Conservation (phyloP, 2,329 filamentous ascomycete genomes). For the Mycosphaerella sp. region DNA sequence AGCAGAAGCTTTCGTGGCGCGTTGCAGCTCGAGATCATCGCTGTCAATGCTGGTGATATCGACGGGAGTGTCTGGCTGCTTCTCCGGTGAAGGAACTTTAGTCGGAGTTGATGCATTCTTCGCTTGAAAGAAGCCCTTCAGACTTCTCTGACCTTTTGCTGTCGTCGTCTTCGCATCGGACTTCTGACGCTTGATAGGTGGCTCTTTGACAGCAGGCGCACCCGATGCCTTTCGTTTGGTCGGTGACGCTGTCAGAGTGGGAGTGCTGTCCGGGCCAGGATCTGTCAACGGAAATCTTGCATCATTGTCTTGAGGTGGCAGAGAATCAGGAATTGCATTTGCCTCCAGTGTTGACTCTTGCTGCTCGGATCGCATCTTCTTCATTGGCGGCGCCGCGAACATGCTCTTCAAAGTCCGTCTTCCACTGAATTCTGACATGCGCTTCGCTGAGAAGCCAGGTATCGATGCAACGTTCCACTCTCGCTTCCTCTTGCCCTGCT, state of each 20-base stretch:
- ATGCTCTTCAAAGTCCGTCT: slow-evolving; percentile 86
- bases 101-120: slow-evolving; percentile 34
- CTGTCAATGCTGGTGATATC: background rate
- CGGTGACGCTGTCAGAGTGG: background rate
- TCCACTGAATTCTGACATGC: slow-evolving; percentile 82
- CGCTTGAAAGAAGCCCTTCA: slow-evolving; percentile 75
- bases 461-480: slow-evolving; percentile 63
- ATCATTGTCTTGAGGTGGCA: background rate
- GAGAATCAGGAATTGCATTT: background rate
- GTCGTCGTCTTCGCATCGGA: slow-evolving; percentile 32
- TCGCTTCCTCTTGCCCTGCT: slow-evolving; percentile 56
- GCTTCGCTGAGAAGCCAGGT: slow-evolving; percentile 68
- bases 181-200: slow-evolving; percentile 49
- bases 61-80: background rate
- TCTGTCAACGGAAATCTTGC: background rate
- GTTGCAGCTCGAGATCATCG: background rate
- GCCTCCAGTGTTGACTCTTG: background rate
- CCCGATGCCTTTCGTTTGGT: slow-evolving; percentile 33
- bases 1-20: background rate
- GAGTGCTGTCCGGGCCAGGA: background rate
- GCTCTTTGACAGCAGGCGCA: slow-evolving; percentile 22
- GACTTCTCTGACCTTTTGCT: slow-evolving; percentile 52
- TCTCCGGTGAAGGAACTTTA: background rate
- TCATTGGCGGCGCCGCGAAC: slow-evolving; percentile 55
- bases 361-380: slow-evolving; percentile 37